Evolutionary conservation across 2,329 filamentous ascomycete species (phyloP), one percentile per base, ranked within the genome.

Genomic region (Karstenula rhodostoma): DNA sequence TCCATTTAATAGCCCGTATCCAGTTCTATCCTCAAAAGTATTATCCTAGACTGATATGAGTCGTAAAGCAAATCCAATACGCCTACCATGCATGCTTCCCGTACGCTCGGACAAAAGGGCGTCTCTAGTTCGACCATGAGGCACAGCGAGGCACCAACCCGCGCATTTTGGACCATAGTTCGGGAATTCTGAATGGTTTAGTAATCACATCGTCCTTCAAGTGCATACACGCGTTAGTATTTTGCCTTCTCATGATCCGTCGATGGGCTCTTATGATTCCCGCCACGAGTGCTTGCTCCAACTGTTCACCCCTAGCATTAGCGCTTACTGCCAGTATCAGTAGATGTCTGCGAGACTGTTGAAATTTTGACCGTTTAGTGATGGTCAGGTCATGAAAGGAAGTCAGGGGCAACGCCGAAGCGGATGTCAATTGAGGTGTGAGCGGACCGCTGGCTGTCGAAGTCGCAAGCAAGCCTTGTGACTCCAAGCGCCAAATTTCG

Each of bases 281-380:
- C 2, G 72, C 70, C 0, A 64, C 65, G 12, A 76, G 55, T 13
- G 73, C 73, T 27, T 69, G 60, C 10, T 69, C 58, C 3, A 77
- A 61, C 59, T 77, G 75, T 56, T 77, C 73, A 53, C 66, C 69
- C 25, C 75, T 64, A 6, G 73, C 75, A 62, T 78, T 77, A 1
- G 75, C 74, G 44, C 73, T 78, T 2, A 77, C 73, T 12, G 73
- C 75, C 4, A 77, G 59, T 12, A 77, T 71, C 3, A 73, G 72
- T 4, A 76, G 52, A 12, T 69, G 65, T 1, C 57, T 35, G 7
- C 15, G 43, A 4, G 59, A 27, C 10, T 55, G 50, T 1, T 63
- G 52, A 29, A 42, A 47, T 6, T 33, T 25, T 19, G 29, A 6
- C 13, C 22, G 23, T n/a, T 25, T 27, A 8, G 22, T 37, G 7